These are phyloP conservation scores for Didymella arachidicola DNA, from an alignment of 2,329 filamentous ascomycete genomes.

Conservation along the genomic window DNA sequence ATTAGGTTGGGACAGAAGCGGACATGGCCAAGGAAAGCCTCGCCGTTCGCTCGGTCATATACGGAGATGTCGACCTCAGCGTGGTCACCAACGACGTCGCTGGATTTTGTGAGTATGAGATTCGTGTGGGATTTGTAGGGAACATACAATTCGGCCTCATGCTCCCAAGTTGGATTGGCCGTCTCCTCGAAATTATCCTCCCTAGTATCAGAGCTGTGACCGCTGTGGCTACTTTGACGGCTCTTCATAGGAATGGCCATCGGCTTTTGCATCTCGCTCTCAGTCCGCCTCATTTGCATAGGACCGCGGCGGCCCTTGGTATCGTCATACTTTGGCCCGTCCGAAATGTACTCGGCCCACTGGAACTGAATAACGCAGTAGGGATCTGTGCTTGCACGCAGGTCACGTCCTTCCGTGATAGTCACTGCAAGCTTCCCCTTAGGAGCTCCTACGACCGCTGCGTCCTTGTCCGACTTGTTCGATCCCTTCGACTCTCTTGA, in stretches of 20 bases:
- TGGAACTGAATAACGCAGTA: conserved; percentile 98
- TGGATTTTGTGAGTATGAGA: conserved; percentile 52
- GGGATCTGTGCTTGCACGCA: conserved; percentile 84
- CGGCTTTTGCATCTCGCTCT: conserved; percentile 80
- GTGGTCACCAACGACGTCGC: conserved; percentile 91
- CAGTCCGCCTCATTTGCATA: conserved; percentile 68
- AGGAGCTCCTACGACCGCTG: conserved; percentile 71
- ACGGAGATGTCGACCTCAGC: conserved; percentile 92
- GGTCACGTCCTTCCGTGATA: conserved; percentile 82
- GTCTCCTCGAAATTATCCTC: conserved; percentile 68
- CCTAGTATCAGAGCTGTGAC: conserved; percentile 66
- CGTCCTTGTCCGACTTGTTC: conserved; percentile 49
- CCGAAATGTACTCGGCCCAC: conserved; percentile 93
- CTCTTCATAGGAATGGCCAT: conserved; percentile 98
- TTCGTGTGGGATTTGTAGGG: background rate
- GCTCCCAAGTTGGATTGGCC: conserved; percentile 93
- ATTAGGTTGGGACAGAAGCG: conserved; percentile 76
- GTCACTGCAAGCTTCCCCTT: conserved; percentile 91
- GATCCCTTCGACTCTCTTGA: conserved; percentile 32
- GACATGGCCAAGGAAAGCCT: conserved; percentile 91
- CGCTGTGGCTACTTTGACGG: conserved; percentile 95
- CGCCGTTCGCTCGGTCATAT: conserved; percentile 84
- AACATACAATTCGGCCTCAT: conserved; percentile 91
- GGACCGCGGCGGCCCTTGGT: conserved; percentile 51
- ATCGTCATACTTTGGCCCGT: conserved; percentile 73